Base-by-base conservation (phyloP, 2,329 filamentous ascomycete species). In the Fusarium circinatum region DNA sequence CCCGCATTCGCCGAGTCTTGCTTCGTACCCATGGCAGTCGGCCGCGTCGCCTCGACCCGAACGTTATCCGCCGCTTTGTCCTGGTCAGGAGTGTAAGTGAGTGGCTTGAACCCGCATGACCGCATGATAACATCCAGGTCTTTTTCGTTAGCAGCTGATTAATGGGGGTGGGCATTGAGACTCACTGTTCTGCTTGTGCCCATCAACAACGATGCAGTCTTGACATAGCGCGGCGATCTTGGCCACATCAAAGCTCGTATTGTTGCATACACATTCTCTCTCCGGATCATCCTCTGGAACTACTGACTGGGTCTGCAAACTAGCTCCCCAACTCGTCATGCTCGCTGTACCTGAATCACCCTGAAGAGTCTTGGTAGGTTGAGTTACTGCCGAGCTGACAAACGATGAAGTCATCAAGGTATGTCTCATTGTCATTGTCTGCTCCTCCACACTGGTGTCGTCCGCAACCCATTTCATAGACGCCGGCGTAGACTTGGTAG, bases 221-320 rank as follows among this genome's bases (percentile, higher is more conserved):
- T 83, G 78, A 45, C 83, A 85, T 14, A 84, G 71, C 3, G 78
- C 82, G 11, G 82, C 80, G n/a, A 85, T 70, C 42, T 76, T 69
- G 39, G 80, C 76, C 18, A 85, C 83, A 51, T 85, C 77, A 58
- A 85, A 85, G 71, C 83, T 85, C 60, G 76, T 72, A 58, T 85
- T 84, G 13, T 70, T 57, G 57, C 83, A 85, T 8, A 84, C 80
- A 58, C 83, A 85, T 20, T 78, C 69, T 58, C 77, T 74, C 63
- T 85, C 83, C 4, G 77, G 77, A 22, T 76, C 75, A 59, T 67
- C 73, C 8, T 74, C 51, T 8, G 73, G 62, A 26, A 73, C 65
- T n/a, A 71, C 22, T 41, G 75, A 67, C 3, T 70, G 71, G 13
- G 66, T 65, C 58, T 71, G 76, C 17, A 71, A 54, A 32, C 66